Percentiles rank a stretch among this genome's conserved stretches.
phyloP scores from a whole-genome alignment of 495 filamentous ascomycete species.

The Neurospora tetrasperma region DNA sequence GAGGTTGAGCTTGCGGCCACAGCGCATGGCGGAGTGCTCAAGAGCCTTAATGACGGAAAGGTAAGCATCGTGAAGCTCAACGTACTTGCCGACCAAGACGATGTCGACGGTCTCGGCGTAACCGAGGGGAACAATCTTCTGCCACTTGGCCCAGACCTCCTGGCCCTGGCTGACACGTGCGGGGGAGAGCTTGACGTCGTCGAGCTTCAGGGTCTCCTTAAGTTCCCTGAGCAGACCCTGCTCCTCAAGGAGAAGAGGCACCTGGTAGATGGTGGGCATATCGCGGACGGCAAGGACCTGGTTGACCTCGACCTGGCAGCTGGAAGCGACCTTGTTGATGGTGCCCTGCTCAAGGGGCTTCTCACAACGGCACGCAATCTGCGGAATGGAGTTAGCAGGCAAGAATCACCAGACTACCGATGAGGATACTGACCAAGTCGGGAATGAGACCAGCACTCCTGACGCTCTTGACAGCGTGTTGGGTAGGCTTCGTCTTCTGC shows the following conservation, averaged over 20 bases:
- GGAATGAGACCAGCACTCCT: constrained; percentile 75
- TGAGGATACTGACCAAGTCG: constrained; percentile 50
- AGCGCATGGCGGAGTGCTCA: constrained; percentile 86
- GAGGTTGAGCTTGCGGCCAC: constrained; percentile 66
- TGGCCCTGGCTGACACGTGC: constrained; percentile 46
- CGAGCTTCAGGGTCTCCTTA: constrained; percentile 47
- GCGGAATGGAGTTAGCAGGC: not conserved
- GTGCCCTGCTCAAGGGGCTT: constrained; percentile 59
- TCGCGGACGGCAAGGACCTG: constrained; percentile 83
- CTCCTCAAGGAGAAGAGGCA: constrained; percentile 76
- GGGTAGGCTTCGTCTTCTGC: constrained; percentile 96
- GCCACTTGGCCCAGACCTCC: constrained; percentile 65
- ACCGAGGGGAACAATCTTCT: constrained; percentile 44
- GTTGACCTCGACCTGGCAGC: constrained; percentile 69
- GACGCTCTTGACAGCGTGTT: constrained; percentile 73
- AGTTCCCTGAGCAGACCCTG: constrained; percentile 63
- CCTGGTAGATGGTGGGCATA: constrained; percentile 80
- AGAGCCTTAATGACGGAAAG: constrained; percentile 72
- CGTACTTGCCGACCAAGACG: constrained; percentile 89
- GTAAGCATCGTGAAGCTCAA: constrained; percentile 66
- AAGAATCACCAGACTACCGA: not conserved
- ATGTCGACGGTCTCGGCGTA: constrained; percentile 58
- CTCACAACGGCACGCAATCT: constrained; percentile 90
- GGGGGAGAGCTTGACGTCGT: constrained; percentile 36
- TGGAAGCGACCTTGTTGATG: constrained; percentile 77